Base-by-base conservation (phyloP, 305 asterid genomes). In the Fraxinus sp. region DNA sequence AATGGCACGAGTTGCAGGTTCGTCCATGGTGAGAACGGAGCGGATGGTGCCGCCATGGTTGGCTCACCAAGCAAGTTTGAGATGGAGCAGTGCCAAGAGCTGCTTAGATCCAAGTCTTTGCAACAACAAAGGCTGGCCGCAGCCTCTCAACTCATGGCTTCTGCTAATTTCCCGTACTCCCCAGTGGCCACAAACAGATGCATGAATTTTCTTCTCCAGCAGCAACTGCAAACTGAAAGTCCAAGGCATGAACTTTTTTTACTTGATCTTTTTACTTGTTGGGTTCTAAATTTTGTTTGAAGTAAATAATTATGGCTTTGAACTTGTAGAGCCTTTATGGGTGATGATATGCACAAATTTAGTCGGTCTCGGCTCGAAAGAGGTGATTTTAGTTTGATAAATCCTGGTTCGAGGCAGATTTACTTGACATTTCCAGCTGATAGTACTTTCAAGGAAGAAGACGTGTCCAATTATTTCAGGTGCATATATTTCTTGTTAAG, bases 371-470 rank as follows among this genome's bases (percentile, higher is more conserved):
- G 91, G 62, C 83, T 90, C 3, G 94, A 89, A 79, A 78, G 92
- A 76, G 89, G 86, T 37, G 94, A 92, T 26, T 85, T 91, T 79
- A 90, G 90, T 66, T 32, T 90, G 78, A 81, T 83, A 59, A 90
- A 87, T 83, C 89, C 97, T 3, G 91, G 90, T n/a, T 91, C 95
- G 3, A 89, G 95, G 84, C 97, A 93, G 88, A 93, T 93, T 86
- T 93, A 93, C 89, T 84, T 91, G 89, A 93, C 94, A n/a, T 93
- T 93, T 84, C 97, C 97, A 20, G 92, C 95, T 76, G 89, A 66
- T 88, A 87, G 97, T 84, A 84, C 95, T 39, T 93, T 90, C 72
- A 91, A 87, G 87, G 97, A 93, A 86, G 97, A 93, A 78, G 95
- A 93, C 32, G 95, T 93, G n/a, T 91, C 93, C 79, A 89, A 86